These are phyloP conservation scores for Microbotryum silenes-acaulis DNA, from an alignment of 1,284 basidiomycete genomes.

Conservation along the genomic window DNA sequence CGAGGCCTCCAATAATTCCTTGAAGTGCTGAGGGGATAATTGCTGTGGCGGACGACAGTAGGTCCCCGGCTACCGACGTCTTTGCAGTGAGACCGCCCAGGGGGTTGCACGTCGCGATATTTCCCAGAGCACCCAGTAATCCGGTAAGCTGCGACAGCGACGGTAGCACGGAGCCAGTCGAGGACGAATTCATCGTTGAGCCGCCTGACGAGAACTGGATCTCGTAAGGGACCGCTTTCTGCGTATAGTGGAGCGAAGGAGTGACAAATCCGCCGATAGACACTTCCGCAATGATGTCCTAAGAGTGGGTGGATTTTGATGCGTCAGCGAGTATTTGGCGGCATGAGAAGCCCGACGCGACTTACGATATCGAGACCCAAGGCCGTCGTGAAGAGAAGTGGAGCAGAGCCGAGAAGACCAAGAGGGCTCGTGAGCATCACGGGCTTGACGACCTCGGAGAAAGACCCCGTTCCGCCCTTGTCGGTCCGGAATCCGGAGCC, in stretches of 20 bases:
- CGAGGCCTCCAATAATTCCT: too few species aligned
- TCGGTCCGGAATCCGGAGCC: slow-evolving; percentile 6
- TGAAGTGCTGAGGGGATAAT: too few species aligned
- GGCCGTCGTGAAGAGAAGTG: slow-evolving; percentile 6
- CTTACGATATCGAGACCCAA: slow-evolving; percentile 17
- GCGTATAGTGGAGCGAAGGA: slow-evolving; percentile 17
- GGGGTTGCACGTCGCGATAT: too few species aligned
- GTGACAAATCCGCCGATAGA: slow-evolving; percentile 20
- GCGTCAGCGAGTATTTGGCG: background rate
- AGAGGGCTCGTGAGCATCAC: slow-evolving; percentile 5
- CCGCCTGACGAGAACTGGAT: too few species aligned
- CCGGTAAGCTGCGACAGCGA: too few species aligned
- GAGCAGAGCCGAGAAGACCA: slow-evolving; percentile 5
- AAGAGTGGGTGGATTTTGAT: background rate
- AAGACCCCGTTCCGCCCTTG: slow-evolving; percentile 7
- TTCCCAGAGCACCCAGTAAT: too few species aligned
- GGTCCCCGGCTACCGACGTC: too few species aligned
- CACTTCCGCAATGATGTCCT: slow-evolving; percentile 12
- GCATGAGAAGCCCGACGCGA: background rate
- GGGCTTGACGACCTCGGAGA: slow-evolving; percentile 18
- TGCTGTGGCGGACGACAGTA: too few species aligned
- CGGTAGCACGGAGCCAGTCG: too few species aligned
- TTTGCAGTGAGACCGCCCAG: too few species aligned
- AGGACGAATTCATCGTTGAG: too few species aligned
- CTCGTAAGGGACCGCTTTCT: slow-evolving; percentile 13